phyloP scores from a whole-genome alignment of 805 yeast species.

The Kodamaea sagamina region DNA sequence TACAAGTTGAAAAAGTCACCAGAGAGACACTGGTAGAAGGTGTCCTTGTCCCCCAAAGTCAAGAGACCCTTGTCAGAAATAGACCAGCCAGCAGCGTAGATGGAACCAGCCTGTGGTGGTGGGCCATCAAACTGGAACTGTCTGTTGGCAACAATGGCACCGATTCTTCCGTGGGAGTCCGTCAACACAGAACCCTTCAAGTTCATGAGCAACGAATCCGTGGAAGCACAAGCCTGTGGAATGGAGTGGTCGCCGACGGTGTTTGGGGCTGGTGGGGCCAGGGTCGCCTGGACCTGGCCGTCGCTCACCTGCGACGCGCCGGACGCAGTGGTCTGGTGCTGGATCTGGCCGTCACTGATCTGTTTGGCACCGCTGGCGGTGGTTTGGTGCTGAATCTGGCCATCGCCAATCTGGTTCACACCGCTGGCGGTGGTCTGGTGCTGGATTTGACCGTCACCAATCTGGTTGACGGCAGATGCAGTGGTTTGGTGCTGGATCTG shows the following conservation, averaged over 20 bases:
- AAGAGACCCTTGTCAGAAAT: constrained; percentile 48
- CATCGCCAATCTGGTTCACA: constrained; percentile 43
- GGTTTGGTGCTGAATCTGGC: constrained; percentile 31
- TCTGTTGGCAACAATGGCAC: constrained; percentile 79
- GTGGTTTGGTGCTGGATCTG: constrained; percentile 30
- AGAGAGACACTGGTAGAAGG: constrained; percentile 73
- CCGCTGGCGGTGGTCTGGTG: constrained; percentile 33
- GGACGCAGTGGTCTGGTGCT: constrained; percentile 26
- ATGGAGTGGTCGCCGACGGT: constrained; percentile 36
- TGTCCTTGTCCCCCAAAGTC: constrained; percentile 61
- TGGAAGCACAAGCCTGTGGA: constrained; percentile 23
- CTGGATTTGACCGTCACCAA: constrained; percentile 51
- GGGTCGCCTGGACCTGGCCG: constrained; percentile 34
- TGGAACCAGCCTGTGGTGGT: constrained; percentile 64
- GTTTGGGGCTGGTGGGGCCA: constrained; percentile 16
- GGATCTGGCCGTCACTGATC: constrained; percentile 44
- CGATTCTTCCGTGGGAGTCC: constrained; percentile 66
- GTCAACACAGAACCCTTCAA: constrained; percentile 53
- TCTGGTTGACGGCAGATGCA: constrained; percentile 39
- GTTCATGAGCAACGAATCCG: constrained; percentile 52
- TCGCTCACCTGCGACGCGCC: constrained; percentile 31
- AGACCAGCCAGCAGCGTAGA: constrained; percentile 34
- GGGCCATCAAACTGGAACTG: constrained; percentile 82
- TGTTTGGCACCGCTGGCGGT: constrained; percentile 35
- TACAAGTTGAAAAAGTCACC: constrained; percentile 81